These are phyloP conservation scores for Papiliotrema flavescens DNA, from an alignment of 1,284 basidiomycete genomes.

Conservation along the genomic window DNA sequence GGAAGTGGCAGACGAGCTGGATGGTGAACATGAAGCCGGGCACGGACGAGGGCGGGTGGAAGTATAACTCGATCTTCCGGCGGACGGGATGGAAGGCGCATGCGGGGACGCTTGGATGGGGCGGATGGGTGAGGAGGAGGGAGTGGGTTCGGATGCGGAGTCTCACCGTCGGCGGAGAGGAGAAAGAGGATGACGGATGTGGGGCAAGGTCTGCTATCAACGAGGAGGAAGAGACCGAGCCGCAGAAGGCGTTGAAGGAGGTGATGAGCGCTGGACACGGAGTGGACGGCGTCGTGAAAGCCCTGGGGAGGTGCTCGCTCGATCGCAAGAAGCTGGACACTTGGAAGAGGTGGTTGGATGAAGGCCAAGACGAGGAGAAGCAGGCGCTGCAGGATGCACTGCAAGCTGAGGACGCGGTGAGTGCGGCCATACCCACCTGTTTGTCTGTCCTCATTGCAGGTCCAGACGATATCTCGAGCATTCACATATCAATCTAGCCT, in stretches of 20 bases:
- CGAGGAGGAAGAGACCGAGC: constrained; percentile 6
- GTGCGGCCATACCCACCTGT: background rate
- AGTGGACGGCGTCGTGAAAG: constrained; percentile 17
- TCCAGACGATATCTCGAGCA: constrained; percentile 1
- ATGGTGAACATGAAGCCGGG: constrained; percentile 48
- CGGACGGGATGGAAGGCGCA: constrained; percentile 34
- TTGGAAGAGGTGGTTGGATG: constrained; percentile 32
- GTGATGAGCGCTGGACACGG: constrained; percentile 8
- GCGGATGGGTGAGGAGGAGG: constrained; percentile 45
- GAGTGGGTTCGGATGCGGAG: constrained; percentile 45
- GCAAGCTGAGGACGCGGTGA: constrained; percentile 19
- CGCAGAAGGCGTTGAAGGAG: background rate
- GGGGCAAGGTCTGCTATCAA: background rate
- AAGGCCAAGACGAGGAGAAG: constrained; percentile 5
- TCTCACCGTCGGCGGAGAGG: background rate
- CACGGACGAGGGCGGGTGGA: constrained; percentile 49
- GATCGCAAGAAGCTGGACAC: constrained; percentile 37
- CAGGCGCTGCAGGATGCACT: constrained; percentile 15
- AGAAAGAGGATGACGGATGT: too few relatives aligned
- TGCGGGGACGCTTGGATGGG: constrained; percentile 41
- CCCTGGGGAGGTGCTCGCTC: constrained; percentile 20
- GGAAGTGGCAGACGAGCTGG: constrained; percentile 48
- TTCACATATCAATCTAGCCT: constrained; percentile 2
- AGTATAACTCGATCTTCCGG: constrained; percentile 48
- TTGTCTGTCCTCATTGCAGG: background rate